Evolutionary conservation across 768 basidiomycete genomes (phyloP).

Genomic region (Boletus insuetus): DNA sequence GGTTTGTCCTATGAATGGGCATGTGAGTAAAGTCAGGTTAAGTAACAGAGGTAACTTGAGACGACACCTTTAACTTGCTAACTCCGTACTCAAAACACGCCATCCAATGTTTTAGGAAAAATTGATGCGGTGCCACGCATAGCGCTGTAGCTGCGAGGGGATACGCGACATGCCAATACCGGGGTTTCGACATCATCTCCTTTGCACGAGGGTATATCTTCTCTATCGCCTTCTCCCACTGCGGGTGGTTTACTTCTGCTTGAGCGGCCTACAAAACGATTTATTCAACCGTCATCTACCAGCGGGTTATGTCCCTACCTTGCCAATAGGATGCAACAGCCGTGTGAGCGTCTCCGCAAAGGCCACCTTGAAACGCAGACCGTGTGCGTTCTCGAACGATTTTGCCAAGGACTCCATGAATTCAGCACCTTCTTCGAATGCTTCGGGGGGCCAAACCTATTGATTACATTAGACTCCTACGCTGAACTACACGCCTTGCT

Average conservation of each 20-base stretch:
- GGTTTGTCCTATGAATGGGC: conserved; percentile 64
- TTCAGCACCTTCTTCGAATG: conserved; percentile 91
- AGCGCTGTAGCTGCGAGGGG: conserved; percentile 80
- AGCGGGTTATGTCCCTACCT: conserved; percentile 43
- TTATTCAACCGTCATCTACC: neutral
- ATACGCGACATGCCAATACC: conserved; percentile 87
- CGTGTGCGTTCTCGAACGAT: conserved; percentile 81
- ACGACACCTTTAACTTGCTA: conserved; percentile 73
- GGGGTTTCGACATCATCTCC: conserved; percentile 83
- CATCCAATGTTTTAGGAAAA: conserved; percentile 82
- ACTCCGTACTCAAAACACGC: conserved; percentile 68
- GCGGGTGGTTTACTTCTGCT: conserved; percentile 92
- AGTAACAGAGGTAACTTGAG: neutral
- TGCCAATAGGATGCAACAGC: conserved; percentile 83
- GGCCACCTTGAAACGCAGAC: conserved; percentile 73
- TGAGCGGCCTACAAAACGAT: conserved; percentile 68
- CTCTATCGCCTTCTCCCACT: conserved; percentile 92
- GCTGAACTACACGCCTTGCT: neutral
- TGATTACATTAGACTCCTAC: neutral
- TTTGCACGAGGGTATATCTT: conserved; percentile 76
- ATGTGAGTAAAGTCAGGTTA: conserved; percentile 1
- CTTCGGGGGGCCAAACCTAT: conserved; percentile 90
- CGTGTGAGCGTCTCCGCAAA: conserved; percentile 81
- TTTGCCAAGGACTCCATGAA: conserved; percentile 83
- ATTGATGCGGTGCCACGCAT: conserved; percentile 83